Evolutionary conservation across 805 yeast species (phyloP).

Genomic region (Nematodospora valgi): DNA sequence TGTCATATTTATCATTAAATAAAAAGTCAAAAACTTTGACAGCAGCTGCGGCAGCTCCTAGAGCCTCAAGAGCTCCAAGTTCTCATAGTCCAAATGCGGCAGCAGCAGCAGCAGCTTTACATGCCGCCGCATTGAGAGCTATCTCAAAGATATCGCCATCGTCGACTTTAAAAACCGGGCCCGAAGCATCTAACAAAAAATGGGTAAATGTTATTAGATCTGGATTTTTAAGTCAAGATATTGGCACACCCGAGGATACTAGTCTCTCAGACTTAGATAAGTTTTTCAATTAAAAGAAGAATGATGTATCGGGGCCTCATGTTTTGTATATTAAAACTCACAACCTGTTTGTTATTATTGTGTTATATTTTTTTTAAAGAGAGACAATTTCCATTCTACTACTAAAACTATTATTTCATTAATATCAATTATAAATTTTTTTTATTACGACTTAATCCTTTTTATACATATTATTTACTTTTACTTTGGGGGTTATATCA

Average conservation of each 20-base stretch:
- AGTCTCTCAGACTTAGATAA: constrained; percentile 62
- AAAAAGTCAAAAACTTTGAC: constrained; percentile 55
- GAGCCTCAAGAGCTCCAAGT: constrained; percentile 61
- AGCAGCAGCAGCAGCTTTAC: constrained; percentile 72
- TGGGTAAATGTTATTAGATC: constrained; percentile 75
- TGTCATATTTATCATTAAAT: constrained; percentile 50
- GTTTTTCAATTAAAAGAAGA: constrained; percentile 24
- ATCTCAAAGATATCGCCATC: constrained; percentile 31
- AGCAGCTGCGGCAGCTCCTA: constrained; percentile 82
- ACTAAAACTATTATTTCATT: too few relatives aligned
- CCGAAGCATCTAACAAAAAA: constrained; percentile 38
- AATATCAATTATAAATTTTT: too few relatives aligned
- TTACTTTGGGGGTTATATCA: too few relatives aligned
- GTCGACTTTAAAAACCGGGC: constrained; percentile 9
- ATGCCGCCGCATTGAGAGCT: constrained; percentile 61
- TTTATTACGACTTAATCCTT: too few relatives aligned
- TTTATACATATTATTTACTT: too few relatives aligned
- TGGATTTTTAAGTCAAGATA: constrained; percentile 75
- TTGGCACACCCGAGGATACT: constrained; percentile 74
- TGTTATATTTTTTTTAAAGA: too few relatives aligned
- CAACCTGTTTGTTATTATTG: too few relatives aligned
- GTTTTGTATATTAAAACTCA: too few relatives aligned
- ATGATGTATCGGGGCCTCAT: too few relatives aligned
- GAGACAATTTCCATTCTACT: too few relatives aligned
- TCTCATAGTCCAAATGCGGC: constrained; percentile 62